Evolutionary conservation across 2,329 filamentous ascomycete genomes (phyloP), one percentile per base, ranked within the genome.

Genomic region (Clonostachys rhizophaga): DNA sequence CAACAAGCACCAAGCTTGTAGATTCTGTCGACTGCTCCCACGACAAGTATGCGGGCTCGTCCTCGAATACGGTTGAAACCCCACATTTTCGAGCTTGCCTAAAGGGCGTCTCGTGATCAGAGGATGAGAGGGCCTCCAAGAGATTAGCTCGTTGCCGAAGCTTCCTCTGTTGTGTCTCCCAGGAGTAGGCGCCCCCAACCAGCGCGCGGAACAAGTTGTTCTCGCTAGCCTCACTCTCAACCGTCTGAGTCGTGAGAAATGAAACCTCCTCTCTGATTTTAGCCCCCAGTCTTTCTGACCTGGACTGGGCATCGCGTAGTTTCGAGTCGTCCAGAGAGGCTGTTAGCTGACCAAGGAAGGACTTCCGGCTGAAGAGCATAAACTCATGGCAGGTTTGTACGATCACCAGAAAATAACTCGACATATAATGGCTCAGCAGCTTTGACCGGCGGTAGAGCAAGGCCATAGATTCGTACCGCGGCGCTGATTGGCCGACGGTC

Each of bases 321-420:
- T 65, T 54, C 3, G 55, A 46, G 30, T 65, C 60, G 18, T 42
- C 62, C 11, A 66, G 18, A 10, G 59, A 55, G 1, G 59, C 55
- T 17, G 53, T 44, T 13, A 71, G 44, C 48, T 66, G 58, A 7
- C 51, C 50, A 4, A 70, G 24, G 4, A 47, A 36, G 0, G 65
- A 65, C 43, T 63, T 66, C 43, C 64, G 56, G 7, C 55, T 58
- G 18, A 62, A 59, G 12, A 58, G 60, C 1, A 67, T 50, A 3
- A 69, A 33, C 4, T 60, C 47, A 46, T 60, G 63, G 42, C 69
- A 73, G 4, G 72, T 49, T 5, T 45, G 36, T 24, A 71, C 64
- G 0, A 69, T 56, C 1, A 64, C 54, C 36, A 66, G 62, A 35
- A 67, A 69, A 47, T 72, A 72, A 47, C 70, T 62, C 16, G 47